Conservation (phyloP, 2,329 filamentous ascomycete genomes). For the Penicillium brasilianum region DNA sequence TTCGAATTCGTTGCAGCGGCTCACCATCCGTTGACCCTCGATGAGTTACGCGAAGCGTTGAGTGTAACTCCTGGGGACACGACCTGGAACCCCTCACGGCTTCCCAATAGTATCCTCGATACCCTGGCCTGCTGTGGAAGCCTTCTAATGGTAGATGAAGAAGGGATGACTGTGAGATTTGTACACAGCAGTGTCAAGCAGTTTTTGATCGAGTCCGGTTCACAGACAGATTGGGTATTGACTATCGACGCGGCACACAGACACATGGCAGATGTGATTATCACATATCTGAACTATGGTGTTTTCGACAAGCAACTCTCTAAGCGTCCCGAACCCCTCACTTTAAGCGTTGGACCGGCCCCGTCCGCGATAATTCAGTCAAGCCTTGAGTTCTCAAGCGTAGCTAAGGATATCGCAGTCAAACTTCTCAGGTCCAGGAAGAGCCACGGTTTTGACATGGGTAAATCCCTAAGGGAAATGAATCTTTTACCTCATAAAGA, state of each 20-base stretch:
- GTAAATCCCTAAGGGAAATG: background rate
- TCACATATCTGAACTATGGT: slow-evolving; percentile 12
- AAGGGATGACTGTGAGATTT: slow-evolving; percentile 7
- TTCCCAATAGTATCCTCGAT: background rate
- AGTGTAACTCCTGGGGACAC: background rate
- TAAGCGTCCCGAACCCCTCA: background rate
- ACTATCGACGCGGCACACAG: background rate
- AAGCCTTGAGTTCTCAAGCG: background rate
- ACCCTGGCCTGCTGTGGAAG: slow-evolving; percentile 10
- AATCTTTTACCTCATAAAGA: background rate
- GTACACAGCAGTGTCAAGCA: slow-evolving; percentile 11
- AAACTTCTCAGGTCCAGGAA: background rate
- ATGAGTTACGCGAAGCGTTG: background rate
- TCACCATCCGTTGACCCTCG: background rate
- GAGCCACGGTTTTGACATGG: background rate
- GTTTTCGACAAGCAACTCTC: slow-evolving; percentile 9
- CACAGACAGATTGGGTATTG: background rate
- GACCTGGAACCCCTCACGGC: background rate
- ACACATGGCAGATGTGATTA: slow-evolving; percentile 6
- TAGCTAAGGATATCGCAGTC: background rate
- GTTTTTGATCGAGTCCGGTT: slow-evolving; percentile 3
- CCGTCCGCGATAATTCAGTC: background rate
- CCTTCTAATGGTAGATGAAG: slow-evolving; percentile 13
- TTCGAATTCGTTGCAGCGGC: background rate
- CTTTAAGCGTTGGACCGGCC: background rate